Evolutionary conservation across 768 basidiomycete species (phyloP).

Genomic region (Boletus insuetus): DNA sequence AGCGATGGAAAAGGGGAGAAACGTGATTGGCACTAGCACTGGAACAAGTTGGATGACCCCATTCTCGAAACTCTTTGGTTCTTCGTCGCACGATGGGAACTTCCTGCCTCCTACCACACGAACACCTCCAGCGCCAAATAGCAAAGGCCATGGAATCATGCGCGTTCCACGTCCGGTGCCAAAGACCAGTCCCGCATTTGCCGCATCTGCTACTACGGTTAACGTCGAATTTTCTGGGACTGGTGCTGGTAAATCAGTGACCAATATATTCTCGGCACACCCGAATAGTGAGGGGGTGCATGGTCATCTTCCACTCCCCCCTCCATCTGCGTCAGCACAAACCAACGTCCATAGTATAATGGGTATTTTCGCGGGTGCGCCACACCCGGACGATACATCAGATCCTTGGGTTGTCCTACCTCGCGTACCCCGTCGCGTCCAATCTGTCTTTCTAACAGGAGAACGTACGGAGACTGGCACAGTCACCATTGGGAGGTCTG

Average conservation of each 20-base stretch:
- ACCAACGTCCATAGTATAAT: constrained; percentile 47
- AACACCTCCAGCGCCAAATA: constrained; percentile 29
- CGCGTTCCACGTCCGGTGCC: constrained; percentile 55
- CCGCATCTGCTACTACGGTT: constrained; percentile 88
- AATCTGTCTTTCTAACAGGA: constrained; percentile 24
- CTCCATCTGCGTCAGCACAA: constrained; percentile 9
- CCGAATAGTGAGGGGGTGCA: constrained; percentile 18
- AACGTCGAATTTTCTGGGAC: constrained; percentile 92
- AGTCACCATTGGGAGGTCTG: constrained; percentile 19
- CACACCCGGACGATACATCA: constrained; percentile 38
- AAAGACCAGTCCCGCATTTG: constrained; percentile 81
- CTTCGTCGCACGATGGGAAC: constrained; percentile 28
- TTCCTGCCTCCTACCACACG: constrained; percentile 11
- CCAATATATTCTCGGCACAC: constrained; percentile 38
- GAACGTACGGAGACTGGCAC: constrained; percentile 12
- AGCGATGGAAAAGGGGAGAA: constrained; percentile 34
- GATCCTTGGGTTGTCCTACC: constrained; percentile 79
- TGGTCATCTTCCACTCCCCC: constrained; percentile 11
- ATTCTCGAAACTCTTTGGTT: constrained; percentile 74
- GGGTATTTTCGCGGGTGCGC: constrained; percentile 93
- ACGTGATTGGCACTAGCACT: constrained; percentile 31
- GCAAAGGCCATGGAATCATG: constrained; percentile 20
- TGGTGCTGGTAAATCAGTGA: constrained; percentile 56
- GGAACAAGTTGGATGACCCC: constrained; percentile 79
- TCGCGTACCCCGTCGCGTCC: constrained; percentile 32